Base-by-base conservation (phyloP, 2,329 filamentous ascomycete genomes). In the Diplodia intermedia region DNA sequence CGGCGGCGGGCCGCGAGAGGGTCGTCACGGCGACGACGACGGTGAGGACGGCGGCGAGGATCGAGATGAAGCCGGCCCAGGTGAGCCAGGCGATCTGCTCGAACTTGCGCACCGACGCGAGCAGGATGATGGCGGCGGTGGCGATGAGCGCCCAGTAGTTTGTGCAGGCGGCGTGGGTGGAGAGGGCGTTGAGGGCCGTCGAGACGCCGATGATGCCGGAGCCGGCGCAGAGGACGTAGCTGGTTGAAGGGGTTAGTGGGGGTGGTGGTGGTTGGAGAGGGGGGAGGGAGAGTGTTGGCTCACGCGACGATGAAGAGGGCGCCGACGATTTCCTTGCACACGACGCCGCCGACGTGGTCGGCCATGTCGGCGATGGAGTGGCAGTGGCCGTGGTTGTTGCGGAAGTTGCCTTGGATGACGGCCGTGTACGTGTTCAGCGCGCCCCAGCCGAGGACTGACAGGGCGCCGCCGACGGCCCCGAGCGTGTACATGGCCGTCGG, bases 1-100 rank as follows among this genome's bases (percentile, higher is more conserved):
- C 88, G 8, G 86, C 85, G 1, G 88, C 87, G 15, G 88, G 88
- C 2, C 86, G 82, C 70, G 86, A 84, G 11, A 80, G 81, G 0
- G 81, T 82, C 0, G 86, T 89, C 2, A 90, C 87, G 6, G 83
- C 86, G 47, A 90, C 79, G 71, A 88, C 85, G 56, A 87, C 80
- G 66, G 87, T 86, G 69, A 88, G 83, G 0, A 88, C 83, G 4
- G 87, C 86, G 18, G 82, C 77, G 71, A 86, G 88, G 47, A 90
- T 84, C 33, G 83, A 86, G 4, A 82, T 68, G 71, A 89, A 88
- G 0, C 88, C 88, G 12, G 82, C 83, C 84, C 86, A 90, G 0
- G 86, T 88, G 53, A 89, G 77, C 85, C 86, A 89, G 2, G 84
- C 86, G 68, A 90, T 85, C 71, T 88, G 85, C 63, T 86, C 82